Percentiles rank a stretch among this genome's conserved stretches.
Evolutionary conservation across 73 alveolate genomes (phyloP).

Genomic region (Stentor coeruleus): DNA sequence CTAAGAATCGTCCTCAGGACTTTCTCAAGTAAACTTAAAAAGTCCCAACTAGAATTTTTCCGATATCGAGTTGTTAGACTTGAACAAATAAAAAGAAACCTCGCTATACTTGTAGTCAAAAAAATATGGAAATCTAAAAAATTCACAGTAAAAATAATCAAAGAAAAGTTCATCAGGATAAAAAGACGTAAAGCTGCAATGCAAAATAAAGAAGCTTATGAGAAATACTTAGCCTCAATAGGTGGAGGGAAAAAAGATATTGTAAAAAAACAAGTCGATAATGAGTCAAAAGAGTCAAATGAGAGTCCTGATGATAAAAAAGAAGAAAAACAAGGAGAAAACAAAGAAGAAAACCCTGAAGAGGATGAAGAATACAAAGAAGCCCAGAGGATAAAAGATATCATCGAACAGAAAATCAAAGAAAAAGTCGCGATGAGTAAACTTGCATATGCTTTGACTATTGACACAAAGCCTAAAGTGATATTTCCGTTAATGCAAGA

Average conservation of each 20-base stretch:
- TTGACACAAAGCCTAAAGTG: background rate
- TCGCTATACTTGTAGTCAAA: constrained; percentile 1
- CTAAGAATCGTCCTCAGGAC: background rate
- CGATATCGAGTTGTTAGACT: background rate
- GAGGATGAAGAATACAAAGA: background rate
- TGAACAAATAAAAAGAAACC: background rate
- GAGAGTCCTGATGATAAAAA: background rate
- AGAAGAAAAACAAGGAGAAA: constrained; percentile 4
- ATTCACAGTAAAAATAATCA: background rate
- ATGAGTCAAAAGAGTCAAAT: background rate
- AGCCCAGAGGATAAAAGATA: background rate
- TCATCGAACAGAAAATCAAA: background rate
- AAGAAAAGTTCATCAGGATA: background rate
- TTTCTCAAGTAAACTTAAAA: background rate
- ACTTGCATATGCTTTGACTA: background rate
- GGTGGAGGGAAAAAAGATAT: background rate
- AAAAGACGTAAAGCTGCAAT: constrained; percentile 8
- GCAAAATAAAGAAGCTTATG: constrained; percentile 19
- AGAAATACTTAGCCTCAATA: background rate
- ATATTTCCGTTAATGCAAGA: constrained; percentile 4
- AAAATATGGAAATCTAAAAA: background rate
- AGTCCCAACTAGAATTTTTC: background rate
- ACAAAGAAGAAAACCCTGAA: background rate
- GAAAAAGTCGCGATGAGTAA: background rate
- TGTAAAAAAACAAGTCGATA: background rate